phyloP scores from a whole-genome alignment of 371 early-diverging fungal species.

The Apophysomyces sp. region DNA sequence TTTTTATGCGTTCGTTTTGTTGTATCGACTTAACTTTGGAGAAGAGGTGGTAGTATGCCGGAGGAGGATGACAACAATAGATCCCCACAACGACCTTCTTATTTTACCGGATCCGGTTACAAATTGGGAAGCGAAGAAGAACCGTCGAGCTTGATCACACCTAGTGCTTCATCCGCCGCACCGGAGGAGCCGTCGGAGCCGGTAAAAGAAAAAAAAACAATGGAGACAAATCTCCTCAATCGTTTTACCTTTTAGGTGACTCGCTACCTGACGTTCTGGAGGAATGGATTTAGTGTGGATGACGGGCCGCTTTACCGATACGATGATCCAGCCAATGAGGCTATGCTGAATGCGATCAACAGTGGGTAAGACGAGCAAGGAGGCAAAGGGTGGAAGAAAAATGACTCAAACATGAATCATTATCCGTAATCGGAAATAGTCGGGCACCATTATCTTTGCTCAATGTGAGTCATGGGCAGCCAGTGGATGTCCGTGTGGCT shows the following conservation, averaged over 20 bases:
- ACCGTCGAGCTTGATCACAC: constrained; percentile 41
- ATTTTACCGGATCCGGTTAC: constrained; percentile 69
- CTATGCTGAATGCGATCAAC: constrained; percentile 82
- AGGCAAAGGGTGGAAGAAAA: not conserved
- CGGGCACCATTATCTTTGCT: constrained; percentile 83
- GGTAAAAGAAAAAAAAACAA: too few relatives aligned
- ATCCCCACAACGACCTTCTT: constrained; percentile 35
- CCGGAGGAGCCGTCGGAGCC: constrained; percentile 26
- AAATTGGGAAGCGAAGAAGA: constrained; percentile 69
- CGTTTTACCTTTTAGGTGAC: constrained; percentile 58
- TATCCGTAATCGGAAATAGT: constrained; percentile 29
- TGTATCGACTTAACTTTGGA: not conserved
- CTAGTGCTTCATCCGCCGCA: constrained; percentile 10
- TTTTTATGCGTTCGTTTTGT: not conserved
- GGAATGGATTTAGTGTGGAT: constrained; percentile 93
- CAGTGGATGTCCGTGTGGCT: constrained; percentile 87
- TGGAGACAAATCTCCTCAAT: not conserved
- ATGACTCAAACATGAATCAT: not conserved
- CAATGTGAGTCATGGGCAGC: constrained; percentile 90
- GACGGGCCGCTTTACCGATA: constrained; percentile 88
- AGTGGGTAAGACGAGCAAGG: constrained; percentile 63
- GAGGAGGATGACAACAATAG: constrained; percentile 38
- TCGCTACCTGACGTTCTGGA: constrained; percentile 91
- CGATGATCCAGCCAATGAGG: constrained; percentile 85
- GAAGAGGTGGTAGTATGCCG: constrained; percentile 53